Conservation (phyloP, 2,329 filamentous ascomycete genomes). For the Bisporella sp. region DNA sequence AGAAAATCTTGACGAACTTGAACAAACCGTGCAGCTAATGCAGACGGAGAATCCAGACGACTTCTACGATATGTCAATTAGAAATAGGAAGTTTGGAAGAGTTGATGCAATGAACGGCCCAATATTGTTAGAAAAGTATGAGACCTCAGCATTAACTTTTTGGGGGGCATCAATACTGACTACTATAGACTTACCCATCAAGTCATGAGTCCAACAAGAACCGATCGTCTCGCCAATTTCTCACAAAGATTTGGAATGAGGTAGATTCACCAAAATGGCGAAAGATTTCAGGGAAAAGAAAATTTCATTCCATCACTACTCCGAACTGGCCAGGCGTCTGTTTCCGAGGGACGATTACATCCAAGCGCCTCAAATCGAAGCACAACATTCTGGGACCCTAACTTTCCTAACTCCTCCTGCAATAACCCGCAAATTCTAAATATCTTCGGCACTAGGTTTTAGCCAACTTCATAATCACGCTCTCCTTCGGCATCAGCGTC, state of each 20-base stretch:
- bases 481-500: constrained; percentile 39
- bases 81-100: constrained; percentile 89
- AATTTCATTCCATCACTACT: background rate
- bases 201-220: constrained; percentile 49
- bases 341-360: constrained; percentile 1
- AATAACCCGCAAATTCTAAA: background rate
- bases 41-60: constrained; percentile 87
- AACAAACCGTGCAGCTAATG: constrained; percentile 87
- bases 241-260: constrained; percentile 70
- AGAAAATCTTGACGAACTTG: constrained; percentile 85
- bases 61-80: constrained; percentile 85
- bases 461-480: constrained; percentile 34
- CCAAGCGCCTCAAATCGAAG: background rate
- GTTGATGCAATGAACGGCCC: constrained; percentile 90
- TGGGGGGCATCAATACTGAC: background rate
- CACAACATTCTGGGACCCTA: background rate
- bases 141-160: constrained; percentile 2
- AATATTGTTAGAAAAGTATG: constrained; percentile 82
- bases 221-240: constrained; percentile 62
- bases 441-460: constrained; percentile 3
- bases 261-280: constrained; percentile 13
- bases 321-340: too few species aligned
- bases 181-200: constrained; percentile 53
- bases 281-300: too few species aligned
- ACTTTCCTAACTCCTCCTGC: constrained; percentile 7